A percentile compares a stretch with the other conserved stretches of the same genome.
These are phyloP conservation scores for Globisporangium canariense DNA, from an alignment of 352 stramenopile species.

Conservation along the genomic window DNA sequence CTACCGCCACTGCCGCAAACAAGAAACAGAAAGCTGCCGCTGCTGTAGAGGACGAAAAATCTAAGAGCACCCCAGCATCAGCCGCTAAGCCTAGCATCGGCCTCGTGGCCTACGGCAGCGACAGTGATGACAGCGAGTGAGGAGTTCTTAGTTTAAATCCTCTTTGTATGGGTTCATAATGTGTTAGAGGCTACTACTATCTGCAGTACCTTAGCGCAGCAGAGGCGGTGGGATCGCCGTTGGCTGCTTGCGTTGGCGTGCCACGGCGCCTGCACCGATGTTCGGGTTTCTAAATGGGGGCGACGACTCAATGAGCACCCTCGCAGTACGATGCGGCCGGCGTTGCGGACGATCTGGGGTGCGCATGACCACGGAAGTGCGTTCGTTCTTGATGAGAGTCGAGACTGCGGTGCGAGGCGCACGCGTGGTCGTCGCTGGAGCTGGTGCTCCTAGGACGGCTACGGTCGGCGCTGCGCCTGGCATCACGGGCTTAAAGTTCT, in stretches of 20 bases:
- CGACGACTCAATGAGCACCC: slow-evolving; percentile 72
- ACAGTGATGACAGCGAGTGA: slow-evolving; percentile 57
- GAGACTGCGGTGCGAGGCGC: slow-evolving; percentile 12
- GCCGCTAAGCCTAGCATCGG: slow-evolving; percentile 21
- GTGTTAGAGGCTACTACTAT: no score
- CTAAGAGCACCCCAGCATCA: slow-evolving; percentile 13
- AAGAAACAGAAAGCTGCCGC: slow-evolving; percentile 23
- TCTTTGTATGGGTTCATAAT: not conserved
- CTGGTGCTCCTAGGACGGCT: not conserved
- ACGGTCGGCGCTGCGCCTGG: not conserved
- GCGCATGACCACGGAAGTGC: slow-evolving; percentile 53
- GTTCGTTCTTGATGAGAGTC: slow-evolving; percentile 14
- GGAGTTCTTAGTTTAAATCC: not conserved
- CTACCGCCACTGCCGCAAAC: not conserved
- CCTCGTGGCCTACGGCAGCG: slow-evolving; percentile 64
- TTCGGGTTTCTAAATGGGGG: slow-evolving; percentile 58
- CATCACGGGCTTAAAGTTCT: slow-evolving; percentile 8
- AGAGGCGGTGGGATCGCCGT: slow-evolving; percentile 18
- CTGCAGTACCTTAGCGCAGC: slow-evolving; percentile 16
- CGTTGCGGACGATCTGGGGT: slow-evolving; percentile 76
- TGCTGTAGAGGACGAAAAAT: slow-evolving; percentile 14
- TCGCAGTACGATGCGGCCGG: slow-evolving; percentile 29
- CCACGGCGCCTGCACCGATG: slow-evolving; percentile 19
- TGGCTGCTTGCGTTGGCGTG: slow-evolving; percentile 21
- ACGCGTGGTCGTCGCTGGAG: not conserved